Conservation (phyloP, 768 basidiomycete species). For the Pholiota molesta region DNA sequence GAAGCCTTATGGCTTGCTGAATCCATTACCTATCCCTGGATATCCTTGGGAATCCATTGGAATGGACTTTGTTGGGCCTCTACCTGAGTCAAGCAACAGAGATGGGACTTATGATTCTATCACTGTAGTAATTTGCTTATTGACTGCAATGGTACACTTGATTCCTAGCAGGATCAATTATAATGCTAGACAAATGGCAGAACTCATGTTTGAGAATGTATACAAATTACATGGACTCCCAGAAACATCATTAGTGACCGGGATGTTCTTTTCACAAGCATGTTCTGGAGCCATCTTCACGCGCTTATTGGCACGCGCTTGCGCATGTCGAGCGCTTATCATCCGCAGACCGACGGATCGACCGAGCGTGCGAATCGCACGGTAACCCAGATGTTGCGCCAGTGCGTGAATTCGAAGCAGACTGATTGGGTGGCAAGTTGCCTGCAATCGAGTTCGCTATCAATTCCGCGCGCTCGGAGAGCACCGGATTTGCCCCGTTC, state of each 20-base stretch:
- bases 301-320: slow-evolving; percentile 7
- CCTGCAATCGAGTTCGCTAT: background rate
- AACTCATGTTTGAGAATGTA: slow-evolving; percentile 9
- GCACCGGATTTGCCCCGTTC: background rate
- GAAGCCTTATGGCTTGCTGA: slow-evolving; percentile 17
- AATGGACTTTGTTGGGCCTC: slow-evolving; percentile 16
- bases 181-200: slow-evolving; percentile 8
- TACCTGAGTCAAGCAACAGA: slow-evolving; percentile 11
- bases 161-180: slow-evolving; percentile 8
- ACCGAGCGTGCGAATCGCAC: slow-evolving; percentile 12
- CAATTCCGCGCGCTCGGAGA: no score
- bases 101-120: slow-evolving; percentile 10
- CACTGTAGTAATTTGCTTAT: slow-evolving; percentile 3
- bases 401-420: slow-evolving; percentile 1
- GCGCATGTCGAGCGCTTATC: slow-evolving; percentile 14
- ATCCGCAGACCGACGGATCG: slow-evolving; percentile 15
- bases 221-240: slow-evolving; percentile 14
- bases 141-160: slow-evolving; percentile 13
- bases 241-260: slow-evolving; percentile 6
- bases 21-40: slow-evolving; percentile 11
- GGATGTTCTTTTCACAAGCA: slow-evolving; percentile 9
- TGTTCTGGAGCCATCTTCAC: slow-evolving; percentile 11
- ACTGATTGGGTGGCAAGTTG: slow-evolving; percentile 3
- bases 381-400: slow-evolving; percentile 6
- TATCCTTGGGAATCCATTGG: slow-evolving; percentile 16